phyloP scores from a whole-genome alignment of 169 alveolate genomes.

The Babesia ovis region DNA sequence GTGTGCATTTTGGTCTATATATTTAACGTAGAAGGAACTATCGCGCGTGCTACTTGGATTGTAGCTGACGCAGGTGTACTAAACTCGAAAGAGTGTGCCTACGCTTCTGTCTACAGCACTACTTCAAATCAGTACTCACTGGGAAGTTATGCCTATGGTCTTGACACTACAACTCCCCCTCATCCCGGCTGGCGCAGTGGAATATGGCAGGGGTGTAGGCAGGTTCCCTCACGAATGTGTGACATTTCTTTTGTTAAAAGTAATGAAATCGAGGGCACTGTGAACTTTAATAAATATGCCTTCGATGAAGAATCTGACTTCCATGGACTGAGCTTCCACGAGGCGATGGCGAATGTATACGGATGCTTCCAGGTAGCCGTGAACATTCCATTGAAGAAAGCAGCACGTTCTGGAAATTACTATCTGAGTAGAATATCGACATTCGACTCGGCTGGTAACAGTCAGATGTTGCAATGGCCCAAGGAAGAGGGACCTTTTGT shows the following conservation, averaged over 20 bases:
- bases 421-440: conserved; percentile 56
- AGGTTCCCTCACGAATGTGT: conserved; percentile 56
- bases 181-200: conserved; percentile 39
- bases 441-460: conserved; percentile 75
- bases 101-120: conserved; percentile 46
- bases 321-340: conserved; percentile 33
- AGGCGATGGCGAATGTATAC: conserved; percentile 36
- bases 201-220: conserved; percentile 50
- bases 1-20: neutral
- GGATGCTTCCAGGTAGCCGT: conserved; percentile 73
- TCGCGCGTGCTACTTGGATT: conserved; percentile 48
- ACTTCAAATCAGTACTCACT: conserved; percentile 38
- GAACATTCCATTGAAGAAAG: conserved; percentile 63
- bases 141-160: conserved; percentile 7
- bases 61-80: conserved; percentile 56
- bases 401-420: conserved; percentile 69
- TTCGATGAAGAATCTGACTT: conserved; percentile 21
- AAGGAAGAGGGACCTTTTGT: conserved; percentile 51
- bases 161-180: neutral
- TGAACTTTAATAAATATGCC: conserved; percentile 24
- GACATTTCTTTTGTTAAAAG: neutral
- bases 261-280: neutral
- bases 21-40: conserved; percentile 18
- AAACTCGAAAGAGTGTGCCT: conserved; percentile 15
- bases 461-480: conserved; percentile 68